phyloP scores from a whole-genome alignment of 805 yeast species.

The Candida rishiriensis region DNA sequence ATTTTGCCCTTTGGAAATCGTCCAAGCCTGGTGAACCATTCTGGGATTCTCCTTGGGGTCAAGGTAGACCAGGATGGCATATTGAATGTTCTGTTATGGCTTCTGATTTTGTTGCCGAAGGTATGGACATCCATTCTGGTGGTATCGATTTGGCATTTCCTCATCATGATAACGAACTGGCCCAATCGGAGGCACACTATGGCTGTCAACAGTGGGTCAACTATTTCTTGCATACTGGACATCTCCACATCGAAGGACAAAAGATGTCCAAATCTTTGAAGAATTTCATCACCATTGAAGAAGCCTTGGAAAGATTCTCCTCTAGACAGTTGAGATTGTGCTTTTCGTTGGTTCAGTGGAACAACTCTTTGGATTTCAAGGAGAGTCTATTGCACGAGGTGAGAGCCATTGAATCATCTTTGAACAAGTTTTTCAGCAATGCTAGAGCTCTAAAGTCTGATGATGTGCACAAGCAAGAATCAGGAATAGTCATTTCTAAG shows the following conservation, averaged over 20 bases:
- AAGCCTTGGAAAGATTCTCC: slow-evolving; percentile 68
- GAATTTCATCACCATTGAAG: slow-evolving; percentile 91
- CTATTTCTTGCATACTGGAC: slow-evolving; percentile 95
- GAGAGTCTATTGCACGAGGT: slow-evolving; percentile 75
- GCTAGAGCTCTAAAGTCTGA: slow-evolving; percentile 80
- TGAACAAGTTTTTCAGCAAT: slow-evolving; percentile 79
- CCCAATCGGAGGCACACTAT: slow-evolving; percentile 92
- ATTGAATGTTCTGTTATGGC: slow-evolving; percentile 99
- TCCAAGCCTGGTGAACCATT: slow-evolving; percentile 96
- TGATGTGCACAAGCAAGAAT: slow-evolving; percentile 43
- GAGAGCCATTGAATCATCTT: slow-evolving; percentile 63
- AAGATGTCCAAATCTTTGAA: slow-evolving; percentile 95
- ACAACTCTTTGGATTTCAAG: slow-evolving; percentile 87
- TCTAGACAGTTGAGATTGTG: slow-evolving; percentile 86
- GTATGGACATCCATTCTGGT: slow-evolving; percentile 93
- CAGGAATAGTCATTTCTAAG: slow-evolving; percentile 55
- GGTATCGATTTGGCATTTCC: slow-evolving; percentile 98
- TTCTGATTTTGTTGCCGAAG: slow-evolving; percentile 73
- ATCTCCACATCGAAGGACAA: slow-evolving; percentile 96
- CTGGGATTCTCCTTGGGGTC: slow-evolving; percentile 96
- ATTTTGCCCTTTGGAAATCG: slow-evolving; percentile 95
- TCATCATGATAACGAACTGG: slow-evolving; percentile 97
- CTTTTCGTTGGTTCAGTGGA: slow-evolving; percentile 91
- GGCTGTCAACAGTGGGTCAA: slow-evolving; percentile 94
- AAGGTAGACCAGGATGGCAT: slow-evolving; percentile 99